Evolutionary conservation across 305 asterid genomes (phyloP).

Genomic region (Solanum hybrid): DNA sequence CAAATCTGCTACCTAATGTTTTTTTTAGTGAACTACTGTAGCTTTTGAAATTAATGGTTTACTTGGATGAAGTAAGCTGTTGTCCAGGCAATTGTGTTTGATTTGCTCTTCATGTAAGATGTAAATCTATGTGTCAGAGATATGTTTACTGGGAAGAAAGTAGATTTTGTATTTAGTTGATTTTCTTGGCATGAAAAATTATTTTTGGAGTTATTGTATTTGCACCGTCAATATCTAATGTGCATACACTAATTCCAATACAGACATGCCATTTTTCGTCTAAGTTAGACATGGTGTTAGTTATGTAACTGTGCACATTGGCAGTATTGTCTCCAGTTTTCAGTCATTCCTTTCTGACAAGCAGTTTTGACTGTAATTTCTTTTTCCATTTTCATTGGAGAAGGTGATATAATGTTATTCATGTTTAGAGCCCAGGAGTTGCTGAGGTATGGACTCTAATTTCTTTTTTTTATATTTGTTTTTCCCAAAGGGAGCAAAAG

Average conservation of each 20-base stretch:
- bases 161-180: neutral
- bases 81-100: neutral
- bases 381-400: constrained; percentile 4
- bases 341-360: neutral
- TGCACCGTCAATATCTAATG: neutral
- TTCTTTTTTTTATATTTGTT: neutral
- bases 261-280: neutral
- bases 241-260: neutral
- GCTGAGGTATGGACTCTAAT: neutral
- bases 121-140: neutral
- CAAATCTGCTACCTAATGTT: neutral
- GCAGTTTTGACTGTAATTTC: neutral
- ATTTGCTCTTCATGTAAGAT: neutral
- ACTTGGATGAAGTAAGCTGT: neutral
- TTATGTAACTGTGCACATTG: neutral
- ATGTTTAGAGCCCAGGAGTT: neutral
- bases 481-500: constrained; percentile 69
- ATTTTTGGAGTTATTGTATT: neutral
- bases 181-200: neutral
- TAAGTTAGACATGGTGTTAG: neutral
- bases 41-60: neutral
- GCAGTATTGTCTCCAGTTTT: neutral
- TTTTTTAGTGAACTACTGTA: neutral
- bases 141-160: neutral
- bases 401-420: neutral